Evolutionary conservation across 768 basidiomycete genomes (phyloP), one percentile per base, ranked within the genome.

Genomic region (Rhizopogon roseolus): DNA sequence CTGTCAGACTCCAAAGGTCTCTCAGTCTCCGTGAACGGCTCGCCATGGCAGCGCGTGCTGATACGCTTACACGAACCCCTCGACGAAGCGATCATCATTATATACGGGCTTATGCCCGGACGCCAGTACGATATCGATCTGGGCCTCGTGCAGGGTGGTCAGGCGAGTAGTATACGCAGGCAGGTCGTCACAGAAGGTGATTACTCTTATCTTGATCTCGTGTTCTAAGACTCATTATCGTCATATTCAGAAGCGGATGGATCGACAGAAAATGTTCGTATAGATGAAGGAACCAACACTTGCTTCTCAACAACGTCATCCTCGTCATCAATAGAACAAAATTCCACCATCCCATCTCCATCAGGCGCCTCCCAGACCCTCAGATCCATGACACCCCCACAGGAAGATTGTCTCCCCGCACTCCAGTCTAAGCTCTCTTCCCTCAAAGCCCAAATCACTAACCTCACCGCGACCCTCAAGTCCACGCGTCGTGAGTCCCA

Each of bases 61-160:
- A 82, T 90, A 53, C 82, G 86, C 50, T 82, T 91, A 56, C 85
- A 90, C 64, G 90, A 93, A 41, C 80, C 82, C 50, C 77, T 79
- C 0, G 93, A 95, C 59, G 89, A 96, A 63, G 94, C 92, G 0
- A 82, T 95, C 53, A 91, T 97, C 50, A 90, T 96, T 54, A 81
- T 98, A 27, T 94, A 93, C 55, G 92, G 91, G 1, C 76, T 98
- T 43, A 81, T 89, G 74, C 93, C 93, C 4, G 90, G 90, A 2
- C 80, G 90, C 53, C 89, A 91, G 65, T 97, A 97, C 62, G 93
- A 97, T 62, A 85, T 97, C 49, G 90, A 93, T 62, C 73, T 97
- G 10, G 85, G 80, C 2, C 77, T 95, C 27, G 83, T 86, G 5
- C 82, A 83, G 8, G 77, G 77, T 6, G 85, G 82, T 25, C 75